These are phyloP conservation scores for Fusarium tjaetaba DNA, from an alignment of 2,329 filamentous ascomycete genomes.

Conservation along the genomic window DNA sequence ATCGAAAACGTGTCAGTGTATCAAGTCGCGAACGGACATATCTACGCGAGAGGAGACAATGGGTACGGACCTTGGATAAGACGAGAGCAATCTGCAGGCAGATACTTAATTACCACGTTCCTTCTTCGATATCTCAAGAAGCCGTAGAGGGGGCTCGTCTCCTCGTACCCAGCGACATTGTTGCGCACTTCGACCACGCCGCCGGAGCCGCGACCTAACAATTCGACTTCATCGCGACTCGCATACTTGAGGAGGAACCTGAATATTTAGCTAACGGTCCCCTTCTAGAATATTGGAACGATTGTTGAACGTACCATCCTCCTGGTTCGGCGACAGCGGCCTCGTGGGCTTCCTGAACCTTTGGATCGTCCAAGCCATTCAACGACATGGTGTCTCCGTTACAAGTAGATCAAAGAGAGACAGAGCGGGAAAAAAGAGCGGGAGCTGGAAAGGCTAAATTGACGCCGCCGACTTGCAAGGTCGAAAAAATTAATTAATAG, in stretches of 20 bases:
- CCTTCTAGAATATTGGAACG: background rate
- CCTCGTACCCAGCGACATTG: constrained; percentile 80
- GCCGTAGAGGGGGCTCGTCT: constrained; percentile 89
- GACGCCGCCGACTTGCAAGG: constrained; percentile 5
- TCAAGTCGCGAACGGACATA: background rate
- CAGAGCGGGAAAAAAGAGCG: constrained; percentile 1
- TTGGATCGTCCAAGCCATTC: constrained; percentile 87
- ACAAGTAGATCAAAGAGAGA: constrained; percentile 22
- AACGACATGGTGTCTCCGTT: constrained; percentile 77
- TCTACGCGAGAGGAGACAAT: background rate
- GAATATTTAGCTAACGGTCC: constrained; percentile 27
- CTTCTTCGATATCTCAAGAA: constrained; percentile 89
- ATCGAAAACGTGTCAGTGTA: constrained; percentile 28
- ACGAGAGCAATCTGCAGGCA: constrained; percentile 90
- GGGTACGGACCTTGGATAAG: constrained; percentile 82
- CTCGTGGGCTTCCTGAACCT: constrained; percentile 87
- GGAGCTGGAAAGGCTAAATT: constrained; percentile 8
- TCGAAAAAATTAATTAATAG: constrained; percentile 5
- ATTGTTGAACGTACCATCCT: constrained; percentile 78
- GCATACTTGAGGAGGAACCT: constrained; percentile 97
- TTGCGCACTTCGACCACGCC: constrained; percentile 87
- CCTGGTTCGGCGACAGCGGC: constrained; percentile 82
- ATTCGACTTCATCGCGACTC: constrained; percentile 85
- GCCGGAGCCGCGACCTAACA: constrained; percentile 79
- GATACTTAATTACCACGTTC: constrained; percentile 91